These are phyloP conservation scores for Diaporthe aspalathi DNA, from an alignment of 2,329 filamentous ascomycete genomes.

Conservation along the genomic window DNA sequence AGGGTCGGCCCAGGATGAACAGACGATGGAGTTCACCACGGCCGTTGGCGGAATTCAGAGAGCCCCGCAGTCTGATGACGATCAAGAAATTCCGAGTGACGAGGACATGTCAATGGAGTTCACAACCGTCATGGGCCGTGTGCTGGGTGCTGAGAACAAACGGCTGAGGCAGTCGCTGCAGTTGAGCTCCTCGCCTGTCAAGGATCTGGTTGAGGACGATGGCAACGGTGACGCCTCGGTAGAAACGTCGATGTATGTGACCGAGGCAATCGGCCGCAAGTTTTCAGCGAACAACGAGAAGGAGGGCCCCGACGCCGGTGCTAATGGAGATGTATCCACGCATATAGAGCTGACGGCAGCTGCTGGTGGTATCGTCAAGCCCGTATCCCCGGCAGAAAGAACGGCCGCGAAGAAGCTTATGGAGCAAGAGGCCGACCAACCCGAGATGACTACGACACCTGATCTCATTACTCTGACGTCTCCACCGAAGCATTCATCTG, in stretches of 20 bases:
- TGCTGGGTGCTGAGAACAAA: conserved; percentile 51
- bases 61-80: conserved; percentile 46
- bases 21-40: conserved; percentile 88
- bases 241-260: conserved; percentile 72
- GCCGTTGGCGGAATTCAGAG: conserved; percentile 77
- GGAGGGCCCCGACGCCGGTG: conserved; percentile 34
- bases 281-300: conserved; percentile 51
- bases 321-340: conserved; percentile 56
- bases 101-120: conserved; percentile 86
- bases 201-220: conserved; percentile 44
- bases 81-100: conserved; percentile 58
- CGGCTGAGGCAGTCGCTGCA: conserved; percentile 33
- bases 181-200: conserved; percentile 42
- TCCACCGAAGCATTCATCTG: conserved; percentile 48
- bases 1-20: conserved; percentile 60
- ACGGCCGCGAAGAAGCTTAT: conserved; percentile 66
- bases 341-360: conserved; percentile 77
- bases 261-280: conserved; percentile 67
- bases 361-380: conserved; percentile 70
- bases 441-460: conserved; percentile 57
- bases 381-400: conserved; percentile 53
- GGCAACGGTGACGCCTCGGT: conserved; percentile 50
- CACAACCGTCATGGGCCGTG: conserved; percentile 72
- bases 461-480: conserved; percentile 53
- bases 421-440: conserved; percentile 67